phyloP scores from a whole-genome alignment of 2,329 filamentous ascomycete species.

The Fonsecaea erecta region DNA sequence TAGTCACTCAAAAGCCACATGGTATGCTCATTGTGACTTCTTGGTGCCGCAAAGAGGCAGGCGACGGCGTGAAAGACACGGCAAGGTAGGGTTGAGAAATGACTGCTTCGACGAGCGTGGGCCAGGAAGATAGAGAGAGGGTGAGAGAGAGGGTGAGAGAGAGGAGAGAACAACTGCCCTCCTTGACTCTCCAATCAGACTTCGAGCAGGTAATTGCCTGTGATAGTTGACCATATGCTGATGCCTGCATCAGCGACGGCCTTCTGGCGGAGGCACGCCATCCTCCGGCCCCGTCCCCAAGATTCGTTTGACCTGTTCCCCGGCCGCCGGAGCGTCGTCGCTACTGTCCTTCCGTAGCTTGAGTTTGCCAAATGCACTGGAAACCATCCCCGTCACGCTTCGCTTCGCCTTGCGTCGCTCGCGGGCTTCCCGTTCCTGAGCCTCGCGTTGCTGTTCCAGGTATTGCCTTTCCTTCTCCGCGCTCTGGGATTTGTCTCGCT shows the following conservation, averaged over 20 bases:
- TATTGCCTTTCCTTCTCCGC: slow-evolving; percentile 66
- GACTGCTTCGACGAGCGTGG: neutral
- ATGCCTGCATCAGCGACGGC: slow-evolving; percentile 24
- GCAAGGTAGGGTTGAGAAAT: no score
- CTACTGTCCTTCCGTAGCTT: slow-evolving; percentile 5
- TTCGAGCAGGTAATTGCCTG: neutral
- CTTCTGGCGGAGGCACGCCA: slow-evolving; percentile 39
- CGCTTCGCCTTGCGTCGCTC: slow-evolving; percentile 17
- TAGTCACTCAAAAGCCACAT: no score
- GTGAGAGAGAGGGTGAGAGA: neutral
- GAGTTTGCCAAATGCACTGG: slow-evolving; percentile 20
- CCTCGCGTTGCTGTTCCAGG: slow-evolving; percentile 37
- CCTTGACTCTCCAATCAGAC: neutral
- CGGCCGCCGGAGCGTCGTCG: neutral
- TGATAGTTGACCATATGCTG: neutral
- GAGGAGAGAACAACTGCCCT: neutral
- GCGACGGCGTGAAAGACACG: no score
- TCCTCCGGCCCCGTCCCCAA: slow-evolving; percentile 39
- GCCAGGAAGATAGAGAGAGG: neutral
- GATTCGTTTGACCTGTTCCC: slow-evolving; percentile 25
- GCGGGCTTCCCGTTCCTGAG: slow-evolving; percentile 18
- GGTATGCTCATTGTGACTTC: no score
- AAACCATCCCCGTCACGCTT: slow-evolving; percentile 20
- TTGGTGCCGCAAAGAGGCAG: no score
- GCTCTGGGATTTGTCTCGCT: slow-evolving; percentile 62